phyloP scores from a whole-genome alignment of 441 rosid species.

The Gossypium trilobum region DNA sequence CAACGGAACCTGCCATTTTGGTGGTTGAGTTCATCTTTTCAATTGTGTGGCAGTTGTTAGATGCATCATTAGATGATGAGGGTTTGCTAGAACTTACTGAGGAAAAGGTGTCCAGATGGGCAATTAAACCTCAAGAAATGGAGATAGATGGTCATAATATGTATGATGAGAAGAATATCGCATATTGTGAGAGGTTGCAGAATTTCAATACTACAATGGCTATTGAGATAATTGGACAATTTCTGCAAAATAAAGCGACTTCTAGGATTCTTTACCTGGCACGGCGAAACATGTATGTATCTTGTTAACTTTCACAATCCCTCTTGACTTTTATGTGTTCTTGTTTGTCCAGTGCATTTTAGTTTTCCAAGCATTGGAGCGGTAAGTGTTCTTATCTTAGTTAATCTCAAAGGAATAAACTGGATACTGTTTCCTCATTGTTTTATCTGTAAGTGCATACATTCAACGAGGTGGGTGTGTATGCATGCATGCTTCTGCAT shows the following conservation, averaged over 20 bases:
- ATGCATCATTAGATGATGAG: constrained; percentile 58
- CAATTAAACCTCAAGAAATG: constrained; percentile 39
- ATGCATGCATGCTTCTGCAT: not conserved
- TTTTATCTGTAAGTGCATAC: not conserved
- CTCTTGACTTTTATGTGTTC: constrained; percentile 2
- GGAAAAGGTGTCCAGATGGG: constrained; percentile 46
- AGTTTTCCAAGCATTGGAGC: not conserved
- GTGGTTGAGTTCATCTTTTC: constrained; percentile 45
- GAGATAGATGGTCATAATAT: constrained; percentile 39
- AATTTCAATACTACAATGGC: constrained; percentile 46
- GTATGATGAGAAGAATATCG: constrained; percentile 32
- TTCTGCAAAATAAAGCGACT: constrained; percentile 43
- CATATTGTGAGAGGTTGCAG: constrained; percentile 40
- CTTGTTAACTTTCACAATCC: constrained; percentile 7
- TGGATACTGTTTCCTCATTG: not conserved
- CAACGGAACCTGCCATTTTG: constrained; percentile 43
- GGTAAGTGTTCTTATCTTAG: not conserved
- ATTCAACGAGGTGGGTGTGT: not conserved
- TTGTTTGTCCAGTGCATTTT: not conserved
- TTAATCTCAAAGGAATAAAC: not conserved
- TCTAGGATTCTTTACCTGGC: constrained; percentile 56
- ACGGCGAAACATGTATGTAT: constrained; percentile 43
- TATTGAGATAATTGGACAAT: constrained; percentile 45
- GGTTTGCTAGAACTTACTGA: constrained; percentile 48
- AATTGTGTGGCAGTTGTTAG: constrained; percentile 49